Percentiles rank a stretch among this genome's conserved stretches.
Conservation (phyloP, 202 grass and related monocot species). For the Elaeis oleifera region DNA sequence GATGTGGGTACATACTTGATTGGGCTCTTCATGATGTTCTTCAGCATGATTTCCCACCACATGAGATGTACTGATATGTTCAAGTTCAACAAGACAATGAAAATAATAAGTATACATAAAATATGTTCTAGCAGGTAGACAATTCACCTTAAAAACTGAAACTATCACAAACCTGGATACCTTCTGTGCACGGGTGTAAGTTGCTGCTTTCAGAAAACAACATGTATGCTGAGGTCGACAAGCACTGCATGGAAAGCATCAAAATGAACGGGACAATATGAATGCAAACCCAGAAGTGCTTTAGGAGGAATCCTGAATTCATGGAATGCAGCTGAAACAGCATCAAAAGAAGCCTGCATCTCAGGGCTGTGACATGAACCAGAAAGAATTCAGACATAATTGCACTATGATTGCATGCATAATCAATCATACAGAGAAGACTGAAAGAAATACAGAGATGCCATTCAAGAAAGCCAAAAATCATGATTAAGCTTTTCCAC, state of each 20-base stretch:
- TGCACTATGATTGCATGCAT: too few species aligned
- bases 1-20: conserved; percentile 9
- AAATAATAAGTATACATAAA: too few species aligned
- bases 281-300: conserved; percentile 76
- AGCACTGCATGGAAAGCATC: conserved; percentile 76
- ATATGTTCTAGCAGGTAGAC: too few species aligned
- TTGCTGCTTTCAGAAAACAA: conserved; percentile 67
- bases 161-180: conserved; percentile 78
- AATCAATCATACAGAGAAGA: too few species aligned
- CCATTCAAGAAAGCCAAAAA: too few species aligned
- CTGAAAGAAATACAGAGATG: too few species aligned
- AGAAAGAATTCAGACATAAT: conserved; percentile 11
- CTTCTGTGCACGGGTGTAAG: conserved; percentile 52
- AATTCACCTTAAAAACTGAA: conserved; percentile 22
- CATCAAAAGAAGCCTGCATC: conserved; percentile 41
- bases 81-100: conserved; percentile 1
- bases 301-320: conserved; percentile 90
- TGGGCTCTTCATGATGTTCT: conserved; percentile 2
- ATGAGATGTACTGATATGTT: conserved; percentile 10
- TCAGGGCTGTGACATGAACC: conserved; percentile 54
- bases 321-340: conserved; percentile 53
- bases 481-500: conserved; percentile 5
- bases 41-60: conserved; percentile 5
- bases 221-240: conserved; percentile 76
- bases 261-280: conserved; percentile 92